A percentile compares a stretch with the other conserved stretches of the same genome.
Evolutionary conservation across 768 basidiomycete genomes (phyloP).

Genomic region (Rhizopogon vulgaris): DNA sequence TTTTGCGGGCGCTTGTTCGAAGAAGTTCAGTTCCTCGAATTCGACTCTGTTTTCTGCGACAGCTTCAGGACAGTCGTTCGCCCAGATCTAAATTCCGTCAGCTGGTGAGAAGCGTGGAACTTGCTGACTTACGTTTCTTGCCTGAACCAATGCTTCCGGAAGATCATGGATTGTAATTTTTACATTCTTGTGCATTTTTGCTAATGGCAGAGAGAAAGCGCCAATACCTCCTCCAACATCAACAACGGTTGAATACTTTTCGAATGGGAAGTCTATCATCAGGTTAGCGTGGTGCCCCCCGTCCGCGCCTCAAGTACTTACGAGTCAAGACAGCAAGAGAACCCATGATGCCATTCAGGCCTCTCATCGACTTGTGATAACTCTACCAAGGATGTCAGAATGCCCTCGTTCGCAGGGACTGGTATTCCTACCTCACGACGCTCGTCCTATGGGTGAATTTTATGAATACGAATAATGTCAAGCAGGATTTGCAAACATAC

Average conservation of each 20-base stretch:
- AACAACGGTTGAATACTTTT: slow-evolving; percentile 21
- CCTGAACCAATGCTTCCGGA: slow-evolving; percentile 16
- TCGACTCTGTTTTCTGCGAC: slow-evolving; percentile 19
- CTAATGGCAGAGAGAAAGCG: slow-evolving; percentile 23
- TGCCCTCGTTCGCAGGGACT: background rate
- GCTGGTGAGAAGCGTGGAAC: background rate
- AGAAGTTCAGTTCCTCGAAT: slow-evolving; percentile 26
- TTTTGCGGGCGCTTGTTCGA: slow-evolving; percentile 20
- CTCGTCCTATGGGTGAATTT: slow-evolving; percentile 6
- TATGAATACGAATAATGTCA: background rate
- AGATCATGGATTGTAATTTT: slow-evolving; percentile 28
- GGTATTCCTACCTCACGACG: slow-evolving; percentile 13
- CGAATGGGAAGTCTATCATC: slow-evolving; percentile 26
- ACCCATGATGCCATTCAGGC: slow-evolving; percentile 17
- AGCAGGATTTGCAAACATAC: slow-evolving; percentile 6
- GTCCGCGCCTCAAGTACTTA: background rate
- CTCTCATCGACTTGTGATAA: slow-evolving; percentile 20
- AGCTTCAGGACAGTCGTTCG: slow-evolving; percentile 17
- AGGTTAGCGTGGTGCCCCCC: background rate
- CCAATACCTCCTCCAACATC: slow-evolving; percentile 32
- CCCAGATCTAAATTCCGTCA: slow-evolving; percentile 17
- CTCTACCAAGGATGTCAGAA: slow-evolving; percentile 4
- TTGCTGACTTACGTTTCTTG: slow-evolving; percentile 8
- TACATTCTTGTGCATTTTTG: slow-evolving; percentile 22
- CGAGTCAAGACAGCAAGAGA: slow-evolving; percentile 18